Base-by-base conservation (phyloP, 108 stramenopile species). In the Asterionellopsis glacialis region DNA sequence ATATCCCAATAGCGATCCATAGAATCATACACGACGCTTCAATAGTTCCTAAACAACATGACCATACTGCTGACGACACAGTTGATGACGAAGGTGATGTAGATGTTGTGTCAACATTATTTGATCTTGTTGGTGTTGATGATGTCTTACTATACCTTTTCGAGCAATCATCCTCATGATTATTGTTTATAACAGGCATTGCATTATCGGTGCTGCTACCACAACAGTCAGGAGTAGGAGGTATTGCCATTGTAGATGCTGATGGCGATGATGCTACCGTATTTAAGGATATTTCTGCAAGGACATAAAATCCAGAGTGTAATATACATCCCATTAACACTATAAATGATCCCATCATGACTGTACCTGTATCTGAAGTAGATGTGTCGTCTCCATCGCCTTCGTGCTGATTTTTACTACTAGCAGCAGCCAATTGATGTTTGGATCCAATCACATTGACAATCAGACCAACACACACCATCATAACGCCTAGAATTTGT, bases 401-500 rank as follows among this genome's bases (percentile, higher is more conserved):
- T 14, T 13, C 43, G 11, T 44, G 43, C 11, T 48, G 16, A 48
- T 48, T 48, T 19, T 48, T 21, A 5, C 21, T 48, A 19, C 21
- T 21, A 9, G 4, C 9, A 19, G 16, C 9, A 19, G 47, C 5
- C 47, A 48, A 48, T 21, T 48, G 47, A 16, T 19, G 16, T 48
- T 48, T 16, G 21, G 47, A 48, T 16, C 54, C 23, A 4, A 55
- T 4, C 1, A 55, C 54, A 40, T 55, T 55, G n/a, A 55, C 18
- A 9, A 55, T 40, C 1, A 55, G 54, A 28, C 54, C 54, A 40
- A 19, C 9, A 55, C 54, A 55, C 5, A 55, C 54, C 16, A 55
- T 16, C 1, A 40, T 40, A 2, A 55, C 54, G 5, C 54, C 54
- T 9, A 55, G 9, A 6, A 40, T 5, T 22, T 55, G 54, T 38